phyloP scores from a whole-genome alignment of 495 filamentous ascomycete species.

The Copromyces sp. region DNA sequence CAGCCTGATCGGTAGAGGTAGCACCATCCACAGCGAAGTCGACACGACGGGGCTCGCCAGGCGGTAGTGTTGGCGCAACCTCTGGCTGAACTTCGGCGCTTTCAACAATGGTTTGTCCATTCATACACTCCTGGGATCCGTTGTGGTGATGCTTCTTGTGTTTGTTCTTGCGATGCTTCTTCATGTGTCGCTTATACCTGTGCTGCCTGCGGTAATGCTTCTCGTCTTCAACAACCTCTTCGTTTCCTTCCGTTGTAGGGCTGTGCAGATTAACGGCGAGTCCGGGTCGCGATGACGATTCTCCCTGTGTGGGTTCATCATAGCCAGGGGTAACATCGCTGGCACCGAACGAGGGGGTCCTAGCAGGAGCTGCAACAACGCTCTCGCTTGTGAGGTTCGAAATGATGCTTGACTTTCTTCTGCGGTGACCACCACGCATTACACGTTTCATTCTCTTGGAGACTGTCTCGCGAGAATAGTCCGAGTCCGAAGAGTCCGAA shows the following conservation, averaged over 20 bases:
- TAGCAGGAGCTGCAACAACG: constrained; percentile 13
- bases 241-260: constrained; percentile 13
- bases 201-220: constrained; percentile 22
- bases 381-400: constrained; percentile 47
- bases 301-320: constrained; percentile 23
- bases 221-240: constrained; percentile 33
- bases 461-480: constrained; percentile 57
- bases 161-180: constrained; percentile 28
- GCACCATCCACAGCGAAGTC: constrained; percentile 32
- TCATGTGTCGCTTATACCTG: constrained; percentile 17
- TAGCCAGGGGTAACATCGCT: constrained; percentile 19
- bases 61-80: not conserved
- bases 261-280: constrained; percentile 15
- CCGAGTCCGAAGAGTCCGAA: constrained; percentile 54
- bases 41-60: constrained; percentile 32
- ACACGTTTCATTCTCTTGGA: constrained; percentile 63
- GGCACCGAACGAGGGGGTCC: constrained; percentile 29
- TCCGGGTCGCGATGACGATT: constrained; percentile 16
- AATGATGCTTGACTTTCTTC: constrained; percentile 63
- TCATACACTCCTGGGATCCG: constrained; percentile 14
- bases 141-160: constrained; percentile 12
- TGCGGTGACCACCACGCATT: constrained; percentile 49
- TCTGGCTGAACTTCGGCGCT: constrained; percentile 10
- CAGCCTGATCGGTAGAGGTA: constrained; percentile 13
- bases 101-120: constrained; percentile 25